Conservation (phyloP, 2,329 filamentous ascomycete genomes). For the Arthrinium phaeospermum region DNA sequence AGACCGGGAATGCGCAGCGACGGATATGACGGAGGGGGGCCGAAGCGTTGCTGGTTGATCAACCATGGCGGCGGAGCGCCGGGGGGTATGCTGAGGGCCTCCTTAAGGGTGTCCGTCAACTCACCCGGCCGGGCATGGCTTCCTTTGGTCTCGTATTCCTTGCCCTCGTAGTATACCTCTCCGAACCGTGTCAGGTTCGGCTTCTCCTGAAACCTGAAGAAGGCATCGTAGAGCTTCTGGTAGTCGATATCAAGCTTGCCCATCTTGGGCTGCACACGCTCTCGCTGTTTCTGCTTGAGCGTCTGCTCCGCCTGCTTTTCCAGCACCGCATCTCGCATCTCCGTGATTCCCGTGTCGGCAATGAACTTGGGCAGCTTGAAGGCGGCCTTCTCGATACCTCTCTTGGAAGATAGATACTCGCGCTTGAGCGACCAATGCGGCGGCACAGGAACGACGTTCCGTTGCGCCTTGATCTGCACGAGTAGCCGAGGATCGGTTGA, state of each 20-base stretch:
- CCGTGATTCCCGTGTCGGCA: conserved; percentile 93
- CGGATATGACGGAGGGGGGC: conserved; percentile 92
- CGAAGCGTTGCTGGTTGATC: conserved; percentile 93
- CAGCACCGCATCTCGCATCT: conserved; percentile 95
- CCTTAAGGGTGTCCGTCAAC: conserved; percentile 84
- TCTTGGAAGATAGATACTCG: conserved; percentile 95
- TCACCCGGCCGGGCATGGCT: conserved; percentile 90
- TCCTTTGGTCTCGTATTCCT: conserved; percentile 95
- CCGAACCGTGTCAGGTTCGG: conserved; percentile 92
- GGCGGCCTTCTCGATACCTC: conserved; percentile 93
- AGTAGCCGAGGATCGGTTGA: conserved; percentile 87
- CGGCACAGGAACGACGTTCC: conserved; percentile 95
- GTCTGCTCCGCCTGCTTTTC: conserved; percentile 94
- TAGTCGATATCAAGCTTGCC: conserved; percentile 98
- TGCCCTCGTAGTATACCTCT: conserved; percentile 99
- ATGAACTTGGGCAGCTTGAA: conserved; percentile 97
- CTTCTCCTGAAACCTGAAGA: conserved; percentile 97
- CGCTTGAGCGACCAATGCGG: conserved; percentile 94
- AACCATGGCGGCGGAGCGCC: conserved; percentile 96
- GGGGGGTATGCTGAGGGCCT: conserved; percentile 91
- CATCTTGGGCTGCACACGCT: conserved; percentile 93
- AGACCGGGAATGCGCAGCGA: conserved; percentile 93
- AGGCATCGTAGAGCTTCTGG: conserved; percentile 96
- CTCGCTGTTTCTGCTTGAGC: conserved; percentile 93
- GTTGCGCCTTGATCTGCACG: conserved; percentile 92